phyloP scores from a whole-genome alignment of 768 basidiomycete species.

The Lepiota brunneoincarnata region DNA sequence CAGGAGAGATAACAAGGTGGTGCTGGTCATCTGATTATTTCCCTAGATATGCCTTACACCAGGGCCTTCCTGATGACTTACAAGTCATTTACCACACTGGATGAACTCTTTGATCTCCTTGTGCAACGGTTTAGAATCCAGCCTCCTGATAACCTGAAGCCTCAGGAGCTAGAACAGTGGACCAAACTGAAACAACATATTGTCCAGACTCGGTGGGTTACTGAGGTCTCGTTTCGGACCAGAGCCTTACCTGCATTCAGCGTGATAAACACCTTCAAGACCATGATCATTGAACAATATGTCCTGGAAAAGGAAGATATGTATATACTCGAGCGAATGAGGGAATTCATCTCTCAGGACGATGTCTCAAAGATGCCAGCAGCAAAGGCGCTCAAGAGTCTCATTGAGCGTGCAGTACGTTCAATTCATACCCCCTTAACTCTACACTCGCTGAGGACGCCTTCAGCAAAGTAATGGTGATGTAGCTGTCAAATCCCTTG shows the following conservation, averaged over 20 bases:
- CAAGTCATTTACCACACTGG: slow-evolving; percentile 86
- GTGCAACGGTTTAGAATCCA: slow-evolving; percentile 76
- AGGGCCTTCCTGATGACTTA: slow-evolving; percentile 95
- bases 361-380: slow-evolving; percentile 64
- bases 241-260: slow-evolving; percentile 32
- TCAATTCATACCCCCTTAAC: not conserved
- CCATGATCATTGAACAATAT: slow-evolving; percentile 84
- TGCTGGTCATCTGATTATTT: not conserved
- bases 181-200: slow-evolving; percentile 80
- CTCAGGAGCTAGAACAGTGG: slow-evolving; percentile 75
- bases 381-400: slow-evolving; percentile 68
- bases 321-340: slow-evolving; percentile 78
- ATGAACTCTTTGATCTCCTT: slow-evolving; percentile 81
- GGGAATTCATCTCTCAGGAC: slow-evolving; percentile 69
- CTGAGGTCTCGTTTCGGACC: not conserved
- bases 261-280: slow-evolving; percentile 87
- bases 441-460: slow-evolving; percentile 3
- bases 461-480: slow-evolving; percentile 43
- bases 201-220: slow-evolving; percentile 77
- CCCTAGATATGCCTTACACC: slow-evolving; percentile 71
- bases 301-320: slow-evolving; percentile 85
- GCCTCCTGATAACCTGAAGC: slow-evolving; percentile 64
- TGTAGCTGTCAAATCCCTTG: slow-evolving; percentile 55
- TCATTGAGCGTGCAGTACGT: slow-evolving; percentile 81
- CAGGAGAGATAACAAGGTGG: not conserved